Conservation (phyloP, 2,329 filamentous ascomycete genomes). For the Parascedosporium putredinis region DNA sequence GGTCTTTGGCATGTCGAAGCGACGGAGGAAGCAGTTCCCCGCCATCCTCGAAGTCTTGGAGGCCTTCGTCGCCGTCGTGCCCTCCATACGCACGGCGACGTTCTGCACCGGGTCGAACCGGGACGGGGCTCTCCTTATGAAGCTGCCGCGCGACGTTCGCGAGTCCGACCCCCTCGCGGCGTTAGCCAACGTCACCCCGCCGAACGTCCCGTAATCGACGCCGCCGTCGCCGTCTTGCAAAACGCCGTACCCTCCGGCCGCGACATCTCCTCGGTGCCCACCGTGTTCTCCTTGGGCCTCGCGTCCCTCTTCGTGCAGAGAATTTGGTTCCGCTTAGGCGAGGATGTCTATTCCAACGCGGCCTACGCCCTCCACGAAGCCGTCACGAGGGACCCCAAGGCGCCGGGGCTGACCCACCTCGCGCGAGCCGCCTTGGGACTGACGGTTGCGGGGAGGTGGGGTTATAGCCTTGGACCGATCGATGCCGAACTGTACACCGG, state of each 20-base stretch:
- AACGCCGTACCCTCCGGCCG: constrained; percentile 31
- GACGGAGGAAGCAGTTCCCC: constrained; percentile 70
- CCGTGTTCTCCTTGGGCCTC: constrained; percentile 31
- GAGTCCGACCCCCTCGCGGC: constrained; percentile 53
- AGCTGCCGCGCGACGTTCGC: constrained; percentile 47
- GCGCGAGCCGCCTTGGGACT: constrained; percentile 62
- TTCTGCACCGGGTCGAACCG: constrained; percentile 85
- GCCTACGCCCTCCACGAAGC: constrained; percentile 64
- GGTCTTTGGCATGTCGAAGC: constrained; percentile 69
- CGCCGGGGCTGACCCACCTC: constrained; percentile 65
- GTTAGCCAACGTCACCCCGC: constrained; percentile 15
- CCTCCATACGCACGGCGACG: constrained; percentile 59
- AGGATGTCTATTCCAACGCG: constrained; percentile 43
- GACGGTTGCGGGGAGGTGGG: constrained; percentile 65
- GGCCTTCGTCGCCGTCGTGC: constrained; percentile 59
- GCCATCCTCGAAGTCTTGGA: constrained; percentile 75
- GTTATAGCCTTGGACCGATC: constrained; percentile 42
- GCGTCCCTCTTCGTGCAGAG: constrained; percentile 34
- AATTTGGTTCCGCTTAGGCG: constrained; percentile 41
- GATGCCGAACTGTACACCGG: constrained; percentile 33
- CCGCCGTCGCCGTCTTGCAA: constrained; percentile 26
- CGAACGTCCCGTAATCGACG: constrained; percentile 23
- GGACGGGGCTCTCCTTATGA: constrained; percentile 71
- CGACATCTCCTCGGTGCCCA: constrained; percentile 26
- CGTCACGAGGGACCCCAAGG: constrained; percentile 54